These are phyloP conservation scores for Xylaria sp. DNA, from an alignment of 2,329 filamentous ascomycete genomes.

Conservation along the genomic window DNA sequence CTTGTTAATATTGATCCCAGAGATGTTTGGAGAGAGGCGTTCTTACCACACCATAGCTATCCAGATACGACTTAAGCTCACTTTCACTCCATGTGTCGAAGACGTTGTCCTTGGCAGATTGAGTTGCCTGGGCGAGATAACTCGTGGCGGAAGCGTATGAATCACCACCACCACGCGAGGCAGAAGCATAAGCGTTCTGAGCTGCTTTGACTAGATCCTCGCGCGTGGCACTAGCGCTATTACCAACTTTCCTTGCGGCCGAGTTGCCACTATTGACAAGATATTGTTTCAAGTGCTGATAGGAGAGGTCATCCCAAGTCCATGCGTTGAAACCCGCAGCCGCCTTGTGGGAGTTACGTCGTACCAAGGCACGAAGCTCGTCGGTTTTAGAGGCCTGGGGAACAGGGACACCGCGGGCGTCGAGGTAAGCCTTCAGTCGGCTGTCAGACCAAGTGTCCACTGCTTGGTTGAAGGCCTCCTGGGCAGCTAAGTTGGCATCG, in stretches of 20 bases:
- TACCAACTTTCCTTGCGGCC: constrained; percentile 62
- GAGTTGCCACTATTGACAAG: constrained; percentile 58
- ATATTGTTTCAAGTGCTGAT: constrained; percentile 70
- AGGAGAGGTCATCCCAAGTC: constrained; percentile 80
- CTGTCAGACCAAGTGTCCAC: constrained; percentile 73
- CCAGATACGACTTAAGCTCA: constrained; percentile 79
- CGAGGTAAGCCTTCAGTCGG: constrained; percentile 77
- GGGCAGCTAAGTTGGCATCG: constrained; percentile 63
- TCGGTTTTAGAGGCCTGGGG: constrained; percentile 74
- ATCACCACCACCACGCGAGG: constrained; percentile 62
- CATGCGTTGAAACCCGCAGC: constrained; percentile 71
- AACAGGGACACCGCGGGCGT: constrained; percentile 76
- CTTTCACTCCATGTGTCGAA: constrained; percentile 77
- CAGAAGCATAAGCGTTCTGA: constrained; percentile 63
- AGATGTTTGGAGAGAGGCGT: not conserved
- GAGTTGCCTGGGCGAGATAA: constrained; percentile 70
- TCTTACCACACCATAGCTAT: constrained; percentile 73
- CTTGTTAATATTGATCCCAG: constrained; percentile 34
- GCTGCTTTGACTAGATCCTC: constrained; percentile 75
- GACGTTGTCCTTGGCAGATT: constrained; percentile 65
- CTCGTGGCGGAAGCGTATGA: constrained; percentile 72
- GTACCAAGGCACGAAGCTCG: constrained; percentile 75
- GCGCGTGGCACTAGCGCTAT: constrained; percentile 69
- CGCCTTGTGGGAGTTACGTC: constrained; percentile 74
- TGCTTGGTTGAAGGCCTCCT: constrained; percentile 70